A percentile compares a stretch with the other conserved stretches of the same genome.
Evolutionary conservation across 208 protist genomes (phyloP).

Genomic region (Herpetomonas tarakana): DNA sequence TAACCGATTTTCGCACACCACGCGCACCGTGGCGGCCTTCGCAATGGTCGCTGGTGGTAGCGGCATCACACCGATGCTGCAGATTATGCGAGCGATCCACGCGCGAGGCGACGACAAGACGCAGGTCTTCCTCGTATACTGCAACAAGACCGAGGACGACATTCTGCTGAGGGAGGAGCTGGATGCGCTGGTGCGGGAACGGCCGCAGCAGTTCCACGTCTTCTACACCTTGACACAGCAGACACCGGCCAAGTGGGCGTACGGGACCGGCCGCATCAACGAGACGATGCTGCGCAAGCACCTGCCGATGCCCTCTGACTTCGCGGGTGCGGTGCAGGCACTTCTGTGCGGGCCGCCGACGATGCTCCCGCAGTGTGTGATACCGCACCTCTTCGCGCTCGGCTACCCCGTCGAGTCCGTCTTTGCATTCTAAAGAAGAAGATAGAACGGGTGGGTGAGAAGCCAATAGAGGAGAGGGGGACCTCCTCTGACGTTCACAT

Average conservation of each 20-base stretch:
- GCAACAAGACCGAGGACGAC: conserved; percentile 88
- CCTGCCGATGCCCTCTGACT: conserved; percentile 18
- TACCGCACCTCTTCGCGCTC: conserved; percentile 75
- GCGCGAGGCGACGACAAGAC: conserved; percentile 72
- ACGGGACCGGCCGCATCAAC: conserved; percentile 32
- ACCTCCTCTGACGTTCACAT: no score
- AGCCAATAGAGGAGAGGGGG: no score
- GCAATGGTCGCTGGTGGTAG: conserved; percentile 80
- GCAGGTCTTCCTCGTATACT: conserved; percentile 81
- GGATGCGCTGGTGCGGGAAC: conserved; percentile 48
- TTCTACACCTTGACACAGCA: conserved; percentile 45
- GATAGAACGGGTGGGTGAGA: neutral
- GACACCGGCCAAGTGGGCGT: conserved; percentile 27
- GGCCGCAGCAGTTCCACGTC: conserved; percentile 33
- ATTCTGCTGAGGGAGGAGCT: conserved; percentile 90
- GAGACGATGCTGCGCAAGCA: conserved; percentile 42
- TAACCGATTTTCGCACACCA: conserved; percentile 5
- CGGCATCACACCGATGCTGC: conserved; percentile 92
- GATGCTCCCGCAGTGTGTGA: conserved; percentile 84
- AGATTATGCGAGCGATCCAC: conserved; percentile 86
- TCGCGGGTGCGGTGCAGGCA: conserved; percentile 35
- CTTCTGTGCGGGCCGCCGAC: conserved; percentile 87
- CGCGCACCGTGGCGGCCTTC: conserved; percentile 41
- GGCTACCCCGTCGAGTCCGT: conserved; percentile 64
- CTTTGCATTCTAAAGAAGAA: conserved; percentile 60